Evolutionary conservation across 2,329 filamentous ascomycete species (phyloP).

Genomic region (Aspergillus quadricinctus): DNA sequence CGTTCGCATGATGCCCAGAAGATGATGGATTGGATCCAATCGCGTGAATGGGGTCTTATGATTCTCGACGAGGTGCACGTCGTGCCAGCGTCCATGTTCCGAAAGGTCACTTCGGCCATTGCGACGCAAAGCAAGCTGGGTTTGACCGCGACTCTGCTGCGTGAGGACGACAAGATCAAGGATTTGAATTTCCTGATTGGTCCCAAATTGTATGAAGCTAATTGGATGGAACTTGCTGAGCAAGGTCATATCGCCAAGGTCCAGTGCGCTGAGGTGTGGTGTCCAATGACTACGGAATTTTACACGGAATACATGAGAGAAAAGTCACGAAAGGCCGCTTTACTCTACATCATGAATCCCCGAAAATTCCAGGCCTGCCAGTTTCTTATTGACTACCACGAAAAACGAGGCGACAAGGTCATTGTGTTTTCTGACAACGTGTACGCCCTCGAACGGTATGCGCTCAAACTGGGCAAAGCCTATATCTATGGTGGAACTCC

Average conservation of each 20-base stretch:
- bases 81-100: conserved; percentile 92
- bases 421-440: conserved; percentile 99
- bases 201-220: conserved; percentile 95
- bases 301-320: conserved; percentile 85
- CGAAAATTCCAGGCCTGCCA: conserved; percentile 96
- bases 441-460: conserved; percentile 83
- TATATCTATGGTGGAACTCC: conserved; percentile 89
- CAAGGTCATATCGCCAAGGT: conserved; percentile 96
- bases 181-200: conserved; percentile 97
- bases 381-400: conserved; percentile 97
- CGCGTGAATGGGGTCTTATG: conserved; percentile 94
- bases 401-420: conserved; percentile 90
- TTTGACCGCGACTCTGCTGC: conserved; percentile 84
- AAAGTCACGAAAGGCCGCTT: conserved; percentile 60
- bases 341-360: conserved; percentile 96
- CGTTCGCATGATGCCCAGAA: conserved; percentile 90
- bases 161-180: conserved; percentile 97
- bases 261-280: conserved; percentile 98
- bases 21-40: conserved; percentile 92
- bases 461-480: conserved; percentile 75
- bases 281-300: conserved; percentile 97
- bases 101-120: conserved; percentile 87
- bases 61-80: conserved; percentile 97
- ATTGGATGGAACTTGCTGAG: conserved; percentile 98
- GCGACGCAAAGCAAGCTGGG: conserved; percentile 95